Evolutionary conservation across 2,329 filamentous ascomycete species (phyloP).

Genomic region (Aspergillus puulaauensis): DNA sequence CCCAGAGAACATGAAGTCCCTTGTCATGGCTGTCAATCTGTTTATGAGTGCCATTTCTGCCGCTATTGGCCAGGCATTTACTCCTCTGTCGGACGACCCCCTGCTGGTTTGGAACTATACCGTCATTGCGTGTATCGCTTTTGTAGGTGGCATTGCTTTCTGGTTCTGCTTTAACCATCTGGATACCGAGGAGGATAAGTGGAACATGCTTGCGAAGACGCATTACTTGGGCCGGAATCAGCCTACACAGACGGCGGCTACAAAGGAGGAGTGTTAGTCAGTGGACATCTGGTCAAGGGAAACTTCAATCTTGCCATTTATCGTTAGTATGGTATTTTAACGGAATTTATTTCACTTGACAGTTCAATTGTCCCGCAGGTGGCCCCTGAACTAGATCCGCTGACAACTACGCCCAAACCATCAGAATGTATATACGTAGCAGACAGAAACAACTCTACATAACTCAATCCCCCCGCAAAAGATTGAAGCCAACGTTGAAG

Average conservation of each 20-base stretch:
- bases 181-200: constrained; percentile 66
- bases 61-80: constrained; percentile 69
- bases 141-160: constrained; percentile 63
- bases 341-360: too few species aligned
- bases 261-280: too few species aligned
- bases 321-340: too few species aligned
- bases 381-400: too few species aligned
- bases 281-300: too few species aligned
- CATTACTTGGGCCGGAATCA: constrained; percentile 1
- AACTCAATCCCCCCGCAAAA: too few species aligned
- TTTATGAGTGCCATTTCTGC: constrained; percentile 70
- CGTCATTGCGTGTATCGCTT: constrained; percentile 61
- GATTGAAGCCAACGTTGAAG: too few species aligned
- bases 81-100: constrained; percentile 62
- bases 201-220: constrained; percentile 51
- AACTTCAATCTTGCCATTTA: too few species aligned
- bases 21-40: constrained; percentile 68
- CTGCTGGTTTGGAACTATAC: constrained; percentile 72
- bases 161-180: constrained; percentile 67
- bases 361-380: too few species aligned
- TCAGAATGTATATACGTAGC: too few species aligned
- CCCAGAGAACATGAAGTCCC: constrained; percentile 75
- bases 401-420: too few species aligned
- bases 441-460: too few species aligned
- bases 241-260: neutral